These are phyloP conservation scores for Quercus tomentella DNA, from an alignment of 331 rosid genomes.

Conservation along the genomic window DNA sequence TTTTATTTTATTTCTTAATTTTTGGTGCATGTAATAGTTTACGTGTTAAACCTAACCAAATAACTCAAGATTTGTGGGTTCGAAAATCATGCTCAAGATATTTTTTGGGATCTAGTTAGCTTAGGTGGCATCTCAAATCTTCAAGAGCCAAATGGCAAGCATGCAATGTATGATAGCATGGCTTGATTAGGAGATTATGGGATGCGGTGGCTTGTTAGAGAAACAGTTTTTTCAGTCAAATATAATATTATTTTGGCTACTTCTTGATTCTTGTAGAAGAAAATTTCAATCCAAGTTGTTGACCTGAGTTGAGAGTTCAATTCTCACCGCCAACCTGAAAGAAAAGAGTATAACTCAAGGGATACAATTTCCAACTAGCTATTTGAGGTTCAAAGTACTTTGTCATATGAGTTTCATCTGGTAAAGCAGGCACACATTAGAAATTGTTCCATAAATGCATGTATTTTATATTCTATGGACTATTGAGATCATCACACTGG, in stretches of 20 bases:
- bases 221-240: not conserved
- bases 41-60: conserved; percentile 34
- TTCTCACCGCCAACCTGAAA: not conserved
- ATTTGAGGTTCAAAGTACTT: too few species aligned
- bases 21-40: not conserved
- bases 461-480: too few species aligned
- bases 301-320: not conserved
- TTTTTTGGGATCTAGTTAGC: conserved; percentile 7
- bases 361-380: too few species aligned
- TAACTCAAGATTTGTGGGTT: conserved; percentile 4
- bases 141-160: conserved; percentile 38
- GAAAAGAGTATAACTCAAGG: not conserved
- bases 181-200: not conserved
- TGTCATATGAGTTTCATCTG: too few species aligned
- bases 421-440: too few species aligned
- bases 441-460: too few species aligned
- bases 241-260: not conserved
- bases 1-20: not conserved
- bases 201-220: not conserved
- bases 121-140: not conserved
- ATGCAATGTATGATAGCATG: conserved; percentile 23
- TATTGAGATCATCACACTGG: too few species aligned
- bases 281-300: not conserved
- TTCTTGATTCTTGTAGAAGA: not conserved
- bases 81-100: not conserved